A percentile compares a stretch with the other conserved stretches of the same genome.
phyloP scores from a whole-genome alignment of 2,329 filamentous ascomycete species.

The Byssothecium circinans region DNA sequence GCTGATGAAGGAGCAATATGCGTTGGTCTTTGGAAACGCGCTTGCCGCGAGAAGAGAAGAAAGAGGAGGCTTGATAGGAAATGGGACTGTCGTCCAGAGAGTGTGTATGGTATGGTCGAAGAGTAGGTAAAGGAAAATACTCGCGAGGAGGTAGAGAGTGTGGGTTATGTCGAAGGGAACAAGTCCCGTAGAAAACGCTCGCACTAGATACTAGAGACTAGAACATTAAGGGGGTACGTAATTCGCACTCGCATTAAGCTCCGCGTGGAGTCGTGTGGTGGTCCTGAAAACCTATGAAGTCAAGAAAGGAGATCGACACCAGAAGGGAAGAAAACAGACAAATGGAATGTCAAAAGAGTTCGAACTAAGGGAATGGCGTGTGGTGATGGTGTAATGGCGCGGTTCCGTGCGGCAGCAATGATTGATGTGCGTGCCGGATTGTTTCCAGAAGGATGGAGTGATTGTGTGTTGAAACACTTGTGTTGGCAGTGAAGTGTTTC shows the following conservation, averaged over 20 bases:
- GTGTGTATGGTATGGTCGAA: neutral
- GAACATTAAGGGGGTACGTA: conserved; percentile 35
- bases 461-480: neutral
- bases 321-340: neutral
- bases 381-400: neutral
- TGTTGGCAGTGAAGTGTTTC: neutral
- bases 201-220: conserved; percentile 35
- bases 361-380: neutral
- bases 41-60: neutral
- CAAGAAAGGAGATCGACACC: neutral
- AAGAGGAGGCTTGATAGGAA: neutral
- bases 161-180: neutral
- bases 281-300: neutral
- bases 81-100: neutral
- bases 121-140: neutral
- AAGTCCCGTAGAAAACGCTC: conserved; percentile 6
- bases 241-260: conserved; percentile 27
- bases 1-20: neutral
- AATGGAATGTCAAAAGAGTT: neutral
- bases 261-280: conserved; percentile 9
- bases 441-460: neutral
- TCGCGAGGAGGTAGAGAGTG: neutral
- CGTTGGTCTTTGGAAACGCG: neutral
- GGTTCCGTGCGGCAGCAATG: neutral
- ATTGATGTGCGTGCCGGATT: neutral